Base-by-base conservation (phyloP, 2,329 filamentous ascomycete species). In the Biscogniauxia mediterranea region DNA sequence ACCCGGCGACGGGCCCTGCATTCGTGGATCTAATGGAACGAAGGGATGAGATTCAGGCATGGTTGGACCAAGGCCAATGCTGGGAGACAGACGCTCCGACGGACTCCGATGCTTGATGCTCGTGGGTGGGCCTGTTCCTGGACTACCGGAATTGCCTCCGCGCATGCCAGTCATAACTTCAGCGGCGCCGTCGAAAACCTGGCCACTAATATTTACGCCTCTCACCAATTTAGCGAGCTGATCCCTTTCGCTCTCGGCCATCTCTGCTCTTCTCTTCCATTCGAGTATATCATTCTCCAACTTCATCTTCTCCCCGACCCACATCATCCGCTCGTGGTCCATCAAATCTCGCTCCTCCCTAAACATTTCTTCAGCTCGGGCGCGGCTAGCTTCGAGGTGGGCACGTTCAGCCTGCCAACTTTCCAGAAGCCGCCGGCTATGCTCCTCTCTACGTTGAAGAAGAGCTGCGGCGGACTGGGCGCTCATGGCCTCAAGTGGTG, bases 311-410 rank as follows among this genome's bases (percentile, higher is more conserved):
- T 84, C 81, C 15, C 71, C 70, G 21, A 79, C 71, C 82, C 82
- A 84, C 13, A 75, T 70, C 17, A 77, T 69, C 19, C 80, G 77
- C 62, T 83, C 79, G 49, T 82, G 79, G 56, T 84, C 81, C 79
- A 85, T 84, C 59, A 84, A 76, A 55, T 74, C 75, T 7, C 81
- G 79, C 67, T 85, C 82, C 65, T 84, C 81, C 63, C 79, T 79
- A 67, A 84, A 84, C n/a, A 85, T 79, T 68, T 83, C 80, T 65
- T 85, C 83, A 3, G 80, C 82, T 15, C 81, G 79, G 53, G 79
- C 78, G 11, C 83, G 79, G 63, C 81, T 83, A 6, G 81, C 81
- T 67, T 85, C 82, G 59, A 85, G 75, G 59, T 84, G 79, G 55
- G 78, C 80, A 38, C 83, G 79, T 69, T 85, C 83, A 9, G 80